Percentiles rank a stretch among this genome's conserved stretches.
Evolutionary conservation across 768 basidiomycete species (phyloP).

Genomic region (Asterophora lycoperdoides): DNA sequence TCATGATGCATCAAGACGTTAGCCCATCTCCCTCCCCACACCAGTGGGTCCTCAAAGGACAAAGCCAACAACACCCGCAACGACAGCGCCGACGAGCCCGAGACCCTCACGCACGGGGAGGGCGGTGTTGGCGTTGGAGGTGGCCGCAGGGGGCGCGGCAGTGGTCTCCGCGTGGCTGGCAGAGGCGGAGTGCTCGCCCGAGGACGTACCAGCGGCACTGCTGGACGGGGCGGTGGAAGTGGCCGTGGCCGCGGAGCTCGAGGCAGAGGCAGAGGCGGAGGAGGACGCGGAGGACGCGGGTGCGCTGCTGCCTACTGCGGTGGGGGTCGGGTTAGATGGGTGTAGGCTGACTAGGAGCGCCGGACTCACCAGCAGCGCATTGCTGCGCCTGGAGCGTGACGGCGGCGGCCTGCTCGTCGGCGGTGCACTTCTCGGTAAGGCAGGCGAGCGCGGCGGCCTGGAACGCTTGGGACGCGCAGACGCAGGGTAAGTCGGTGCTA

Average conservation of each 20-base stretch:
- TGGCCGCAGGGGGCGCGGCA: not conserved
- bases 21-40: no score
- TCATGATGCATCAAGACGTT: no score
- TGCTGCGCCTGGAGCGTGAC: constrained; percentile 9
- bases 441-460: constrained; percentile 16
- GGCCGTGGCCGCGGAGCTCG: not conserved
- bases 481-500: constrained; percentile 12
- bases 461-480: constrained; percentile 17
- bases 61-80: constrained; percentile 7
- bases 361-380: constrained; percentile 11
- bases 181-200: no score
- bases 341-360: no score
- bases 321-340: no score
- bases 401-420: constrained; percentile 10
- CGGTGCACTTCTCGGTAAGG: constrained; percentile 11
- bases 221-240: not conserved
- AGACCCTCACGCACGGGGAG: not conserved
- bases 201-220: no score
- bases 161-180: not conserved
- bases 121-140: constrained; percentile 2
- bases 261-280: not conserved
- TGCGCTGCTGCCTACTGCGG: no score
- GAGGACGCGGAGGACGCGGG: no score
- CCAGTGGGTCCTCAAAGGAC: no score
- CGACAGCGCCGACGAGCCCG: constrained; percentile 1